Evolutionary conservation across 441 rosid species (phyloP).

Genomic region (Dalechampia spathulata): DNA sequence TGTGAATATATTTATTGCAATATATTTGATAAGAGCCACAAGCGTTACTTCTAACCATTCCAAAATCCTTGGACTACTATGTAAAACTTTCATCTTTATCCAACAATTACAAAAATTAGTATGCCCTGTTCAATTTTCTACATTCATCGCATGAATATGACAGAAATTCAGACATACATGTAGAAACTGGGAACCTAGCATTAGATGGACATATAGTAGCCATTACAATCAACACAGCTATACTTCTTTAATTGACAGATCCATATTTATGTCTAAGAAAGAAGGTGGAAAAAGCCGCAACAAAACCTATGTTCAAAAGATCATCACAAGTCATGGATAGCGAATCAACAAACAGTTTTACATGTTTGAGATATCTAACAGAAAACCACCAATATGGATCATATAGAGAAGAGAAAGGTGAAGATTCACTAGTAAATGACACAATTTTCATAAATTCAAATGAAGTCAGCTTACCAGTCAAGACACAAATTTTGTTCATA

Average conservation of each 20-base stretch:
- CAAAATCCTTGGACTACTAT: not conserved
- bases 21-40: not conserved
- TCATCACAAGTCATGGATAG: not conserved
- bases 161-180: not conserved
- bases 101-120: not conserved
- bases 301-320: not conserved
- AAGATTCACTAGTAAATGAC: not conserved
- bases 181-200: not conserved
- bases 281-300: no score
- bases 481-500: constrained; percentile 54
- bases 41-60: not conserved
- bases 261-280: not conserved
- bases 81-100: not conserved
- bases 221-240: not conserved
- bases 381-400: not conserved
- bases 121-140: not conserved
- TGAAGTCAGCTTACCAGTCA: constrained; percentile 59
- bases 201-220: not conserved
- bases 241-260: not conserved
- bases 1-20: not conserved
- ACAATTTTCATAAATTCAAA: not conserved
- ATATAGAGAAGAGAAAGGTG: not conserved
- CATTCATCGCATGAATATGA: not conserved
- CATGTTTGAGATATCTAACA: not conserved
- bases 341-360: not conserved